A percentile compares a stretch with the other conserved stretches of the same genome.
These are phyloP conservation scores for Rhizopogon sp. DNA, from an alignment of 768 basidiomycete species.

Conservation along the genomic window DNA sequence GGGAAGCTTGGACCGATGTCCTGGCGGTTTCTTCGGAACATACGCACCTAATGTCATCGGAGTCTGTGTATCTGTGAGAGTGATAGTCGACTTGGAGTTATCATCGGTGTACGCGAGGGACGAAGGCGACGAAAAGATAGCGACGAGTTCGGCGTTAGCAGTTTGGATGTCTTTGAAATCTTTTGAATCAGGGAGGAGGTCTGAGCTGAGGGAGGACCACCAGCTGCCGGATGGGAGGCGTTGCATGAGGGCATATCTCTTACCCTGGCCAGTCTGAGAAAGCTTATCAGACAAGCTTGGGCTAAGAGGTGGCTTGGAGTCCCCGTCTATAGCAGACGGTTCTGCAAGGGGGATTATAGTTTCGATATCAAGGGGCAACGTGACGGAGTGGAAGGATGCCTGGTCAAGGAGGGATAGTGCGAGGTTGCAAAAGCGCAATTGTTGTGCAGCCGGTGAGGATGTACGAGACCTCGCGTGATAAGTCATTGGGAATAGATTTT, in stretches of 20 bases:
- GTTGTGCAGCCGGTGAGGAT: conserved; percentile 61
- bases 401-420: conserved; percentile 71
- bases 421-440: conserved; percentile 69
- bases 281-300: conserved; percentile 20
- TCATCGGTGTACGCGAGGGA: conserved; percentile 25
- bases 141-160: conserved; percentile 72
- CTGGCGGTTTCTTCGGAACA: conserved; percentile 35
- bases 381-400: conserved; percentile 45
- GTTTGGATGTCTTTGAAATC: conserved; percentile 49
- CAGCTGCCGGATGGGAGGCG: conserved; percentile 72
- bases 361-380: conserved; percentile 42
- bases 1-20: conserved; percentile 38
- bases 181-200: conserved; percentile 30
- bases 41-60: conserved; percentile 56
- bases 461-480: conserved; percentile 60
- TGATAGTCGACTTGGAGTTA: conserved; percentile 8
- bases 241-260: conserved; percentile 74
- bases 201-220: conserved; percentile 69
- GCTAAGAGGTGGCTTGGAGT: conserved; percentile 15
- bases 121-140: conserved; percentile 63
- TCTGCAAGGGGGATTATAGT: conserved; percentile 33
- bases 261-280: conserved; percentile 26
- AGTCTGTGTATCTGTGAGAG: conserved; percentile 10
- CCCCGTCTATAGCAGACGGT: conserved; percentile 15
- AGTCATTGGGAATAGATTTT: conserved; percentile 63